These are phyloP conservation scores for Ceratocystiopsis sp. DNA, from an alignment of 2,329 filamentous ascomycete genomes.

Conservation along the genomic window DNA sequence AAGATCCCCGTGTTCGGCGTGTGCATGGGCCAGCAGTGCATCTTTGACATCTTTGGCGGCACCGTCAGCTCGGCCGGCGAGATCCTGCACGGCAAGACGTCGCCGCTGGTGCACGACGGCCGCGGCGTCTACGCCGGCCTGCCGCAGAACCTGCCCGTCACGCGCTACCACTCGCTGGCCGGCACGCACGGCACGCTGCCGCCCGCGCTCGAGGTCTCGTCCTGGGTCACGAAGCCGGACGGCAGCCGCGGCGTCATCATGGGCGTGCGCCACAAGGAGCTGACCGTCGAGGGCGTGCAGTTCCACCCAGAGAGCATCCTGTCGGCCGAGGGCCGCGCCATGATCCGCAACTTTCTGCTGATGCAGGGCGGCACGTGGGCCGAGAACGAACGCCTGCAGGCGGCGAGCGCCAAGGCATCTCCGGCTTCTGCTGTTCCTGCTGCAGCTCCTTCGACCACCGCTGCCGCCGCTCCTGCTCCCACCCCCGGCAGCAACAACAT, in stretches of 20 bases:
- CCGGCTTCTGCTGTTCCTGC: conserved; percentile 3
- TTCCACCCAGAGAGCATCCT: conserved; percentile 97
- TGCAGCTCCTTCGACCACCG: conserved; percentile 8
- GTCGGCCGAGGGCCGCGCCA: conserved; percentile 69
- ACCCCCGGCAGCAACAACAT: conserved; percentile 59
- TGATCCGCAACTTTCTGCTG: conserved; percentile 83
- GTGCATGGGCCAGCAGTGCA: conserved; percentile 98
- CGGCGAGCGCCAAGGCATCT: conserved; percentile 14
- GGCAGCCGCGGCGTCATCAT: conserved; percentile 79
- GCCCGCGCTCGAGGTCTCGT: conserved; percentile 71
- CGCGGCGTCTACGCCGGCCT: conserved; percentile 86
- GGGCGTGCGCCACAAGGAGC: conserved; percentile 87
- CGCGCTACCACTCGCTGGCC: conserved; percentile 88
- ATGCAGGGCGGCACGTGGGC: conserved; percentile 86
- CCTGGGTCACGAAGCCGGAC: conserved; percentile 67
- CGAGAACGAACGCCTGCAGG: conserved; percentile 49
- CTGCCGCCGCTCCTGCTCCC: conserved; percentile 10
- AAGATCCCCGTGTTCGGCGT: conserved; percentile 96
- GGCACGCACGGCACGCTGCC: conserved; percentile 81
- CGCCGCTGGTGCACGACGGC: conserved; percentile 69
- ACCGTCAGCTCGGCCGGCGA: conserved; percentile 85
- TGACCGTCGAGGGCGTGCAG: conserved; percentile 85
- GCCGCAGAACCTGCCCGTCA: conserved; percentile 67
- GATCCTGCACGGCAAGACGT: conserved; percentile 95
- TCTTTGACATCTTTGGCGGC: conserved; percentile 84